Evolutionary conservation across 768 basidiomycete species (phyloP), one percentile per base, ranked within the genome.

Genomic region (Kwoniella europaea): DNA sequence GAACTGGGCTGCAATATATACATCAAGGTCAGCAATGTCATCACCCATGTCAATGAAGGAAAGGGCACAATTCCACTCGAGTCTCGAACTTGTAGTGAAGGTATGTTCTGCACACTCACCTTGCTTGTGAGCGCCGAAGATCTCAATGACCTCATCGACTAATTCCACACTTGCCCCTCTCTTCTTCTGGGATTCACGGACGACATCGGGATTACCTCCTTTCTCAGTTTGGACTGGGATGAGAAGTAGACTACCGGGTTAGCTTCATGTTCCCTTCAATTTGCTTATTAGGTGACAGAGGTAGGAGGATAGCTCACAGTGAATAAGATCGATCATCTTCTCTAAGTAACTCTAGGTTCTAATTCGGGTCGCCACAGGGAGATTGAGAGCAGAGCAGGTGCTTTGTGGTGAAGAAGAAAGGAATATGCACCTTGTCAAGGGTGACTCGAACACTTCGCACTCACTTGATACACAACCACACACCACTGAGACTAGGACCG

Each of bases 41-140:
- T 9, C 35, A 7, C 7, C 35, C 7, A 35, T 6, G 6, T 1
- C 6, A 6, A 35, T 1, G 20, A 55, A 55, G 54, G 10, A 42
- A 61, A 9, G 41, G 9, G 20, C 0, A 35, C 27, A 29, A 3
- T 35, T 18, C n/a, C 29, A 55, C 12, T 60, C 41, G 41, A 29
- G 12, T 22, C 2, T 2, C 3, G 59, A 2, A 18, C 9, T 41
- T 20, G 10, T 4, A 1, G 22, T 22, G 56, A 58, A 16, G 20
- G 42, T 12, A 35, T 60, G 59, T 27, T 29, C n/a, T 5, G 16
- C 16, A 12, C 4, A 88, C 92, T 81, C 82, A 97, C 97, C 90
- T 84, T 93, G 92, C 63, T 93, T 93, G 94, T 95, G 98, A 75
- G 94, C 92, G 10, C 88, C 84, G 79, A 98, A 97, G 89, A 95